phyloP scores from a whole-genome alignment of 345 rosid genomes.

The Linum tenue region DNA sequence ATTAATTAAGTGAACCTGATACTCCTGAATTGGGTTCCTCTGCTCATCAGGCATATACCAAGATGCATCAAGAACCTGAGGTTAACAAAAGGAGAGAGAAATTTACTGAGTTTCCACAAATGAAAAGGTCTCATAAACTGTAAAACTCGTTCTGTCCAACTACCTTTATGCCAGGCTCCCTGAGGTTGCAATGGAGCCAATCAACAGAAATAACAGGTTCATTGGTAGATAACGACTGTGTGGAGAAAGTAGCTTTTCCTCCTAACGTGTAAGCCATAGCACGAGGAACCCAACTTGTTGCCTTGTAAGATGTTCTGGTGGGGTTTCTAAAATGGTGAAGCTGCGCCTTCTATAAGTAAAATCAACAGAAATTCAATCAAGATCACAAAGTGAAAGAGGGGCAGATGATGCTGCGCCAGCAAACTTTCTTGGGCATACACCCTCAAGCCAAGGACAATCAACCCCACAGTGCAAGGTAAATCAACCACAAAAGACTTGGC shows the following conservation, averaged over 20 bases:
- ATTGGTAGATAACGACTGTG: conserved; percentile 38
- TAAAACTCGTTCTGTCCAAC: not conserved
- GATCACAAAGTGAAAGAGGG: not conserved
- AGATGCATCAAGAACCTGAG: conserved; percentile 85
- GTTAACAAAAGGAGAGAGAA: not conserved
- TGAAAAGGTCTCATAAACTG: no score
- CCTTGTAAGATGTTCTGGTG: not conserved
- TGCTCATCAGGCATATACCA: conserved; percentile 99
- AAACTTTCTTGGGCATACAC: no score
- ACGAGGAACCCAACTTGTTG: conserved; percentile 26
- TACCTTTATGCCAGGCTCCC: conserved; percentile 80
- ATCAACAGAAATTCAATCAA: not conserved
- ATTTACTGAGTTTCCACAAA: not conserved
- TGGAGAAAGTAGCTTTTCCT: conserved; percentile 34
- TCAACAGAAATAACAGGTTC: conserved; percentile 89
- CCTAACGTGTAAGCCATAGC: conserved; percentile 42
- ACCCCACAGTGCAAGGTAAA: no score
- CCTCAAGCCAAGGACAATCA: no score
- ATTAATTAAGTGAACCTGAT: conserved; percentile 48
- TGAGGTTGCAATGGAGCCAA: conserved; percentile 83
- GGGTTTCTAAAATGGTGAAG: not conserved
- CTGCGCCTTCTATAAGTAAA: not conserved
- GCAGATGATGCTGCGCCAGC: no score
- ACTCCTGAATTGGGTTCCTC: conserved; percentile 94
- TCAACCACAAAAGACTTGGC: no score